Evolutionary conservation across 2,329 filamentous ascomycete genomes (phyloP), one percentile per base, ranked within the genome.

Genomic region (Pseudogymnoascus sp.): DNA sequence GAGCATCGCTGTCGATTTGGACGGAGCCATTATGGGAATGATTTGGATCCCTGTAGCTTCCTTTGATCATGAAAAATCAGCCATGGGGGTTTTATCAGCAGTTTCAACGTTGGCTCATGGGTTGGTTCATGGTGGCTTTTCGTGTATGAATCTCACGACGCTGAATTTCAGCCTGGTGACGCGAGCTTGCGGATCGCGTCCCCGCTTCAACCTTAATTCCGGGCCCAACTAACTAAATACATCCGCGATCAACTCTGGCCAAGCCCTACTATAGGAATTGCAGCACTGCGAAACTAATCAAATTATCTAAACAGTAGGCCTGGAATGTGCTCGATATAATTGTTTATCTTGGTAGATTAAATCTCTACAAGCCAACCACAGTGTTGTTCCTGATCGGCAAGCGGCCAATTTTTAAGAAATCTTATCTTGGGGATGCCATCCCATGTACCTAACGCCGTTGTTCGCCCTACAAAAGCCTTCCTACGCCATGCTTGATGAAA

Each of bases 1-100:
- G 62, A 91, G 81, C 61, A 76, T 67, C 58, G 69, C 61, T 68
- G 34, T 39, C 58, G 61, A 8, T 61, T 61, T 55, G 59, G 58
- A 55, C 62, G 63, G 38, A 19, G 64, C 63, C 70, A 71, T 71
- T 61, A 60, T 63, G 59, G 18, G 33, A 39, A 19, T 56, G 21
- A 23, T 30, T 52, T 52, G 26, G 15, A 52, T 23, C 26, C 26
- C 9, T 52, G 26, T n/a, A 52, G 45, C 26, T 52, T 52, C 45
- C 45, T 52, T 52, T 30, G 26, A 52, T 52, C 26, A 52, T 30
- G 45, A 52, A 9, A 52, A 18, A 52, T 52, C 21, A 30, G 26
- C 45, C 45, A 52, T 52, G 45, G 45, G 45, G 10, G 3, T 52
- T 19, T 30, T 30, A 18, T 52, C n/a, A 7, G 45, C 45, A n/a